A percentile compares a stretch with the other conserved stretches of the same genome.
Evolutionary conservation across 129 eudicot species (phyloP).

Genomic region (Chrysanthemum seticuspe): DNA sequence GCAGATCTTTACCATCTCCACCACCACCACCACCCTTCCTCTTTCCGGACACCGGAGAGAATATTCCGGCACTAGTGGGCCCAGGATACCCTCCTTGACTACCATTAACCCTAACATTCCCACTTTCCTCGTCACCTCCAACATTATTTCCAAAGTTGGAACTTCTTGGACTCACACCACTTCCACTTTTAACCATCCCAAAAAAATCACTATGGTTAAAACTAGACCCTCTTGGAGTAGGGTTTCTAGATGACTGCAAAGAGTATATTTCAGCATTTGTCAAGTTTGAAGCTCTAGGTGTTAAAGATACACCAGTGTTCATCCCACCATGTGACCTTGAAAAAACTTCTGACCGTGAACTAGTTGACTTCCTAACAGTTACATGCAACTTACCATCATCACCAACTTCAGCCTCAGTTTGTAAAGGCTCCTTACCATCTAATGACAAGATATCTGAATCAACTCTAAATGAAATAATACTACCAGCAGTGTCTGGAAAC

Average conservation of each 20-base stretch:
- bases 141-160: slow-evolving; percentile 46
- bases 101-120: slow-evolving; percentile 29
- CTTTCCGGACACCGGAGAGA: slow-evolving; percentile 68
- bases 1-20: slow-evolving; percentile 75
- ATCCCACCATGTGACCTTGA: slow-evolving; percentile 66
- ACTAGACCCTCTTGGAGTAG: slow-evolving; percentile 80
- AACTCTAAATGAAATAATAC: slow-evolving; percentile 55
- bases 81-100: slow-evolving; percentile 70
- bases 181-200: slow-evolving; percentile 65
- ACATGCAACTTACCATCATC: slow-evolving; percentile 90
- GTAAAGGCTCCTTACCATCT: slow-evolving; percentile 81
- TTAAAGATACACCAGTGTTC: slow-evolving; percentile 41
- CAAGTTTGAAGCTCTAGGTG: slow-evolving; percentile 73
- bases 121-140: slow-evolving; percentile 73
- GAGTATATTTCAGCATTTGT: slow-evolving; percentile 85
- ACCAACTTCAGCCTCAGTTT: slow-evolving; percentile 86
- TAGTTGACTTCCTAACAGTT: slow-evolving; percentile 68
- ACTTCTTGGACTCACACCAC: slow-evolving; percentile 63
- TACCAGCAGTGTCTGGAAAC: slow-evolving; percentile 85
- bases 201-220: slow-evolving; percentile 73
- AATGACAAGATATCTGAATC: slow-evolving; percentile 35
- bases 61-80: slow-evolving; percentile 69
- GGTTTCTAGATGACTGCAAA: slow-evolving; percentile 73
- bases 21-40: slow-evolving; percentile 50
- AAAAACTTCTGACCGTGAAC: slow-evolving; percentile 75